A percentile compares a stretch with the other conserved stretches of the same genome.
These are phyloP conservation scores for Vararia minispora DNA, from an alignment of 768 basidiomycete genomes.

Conservation along the genomic window DNA sequence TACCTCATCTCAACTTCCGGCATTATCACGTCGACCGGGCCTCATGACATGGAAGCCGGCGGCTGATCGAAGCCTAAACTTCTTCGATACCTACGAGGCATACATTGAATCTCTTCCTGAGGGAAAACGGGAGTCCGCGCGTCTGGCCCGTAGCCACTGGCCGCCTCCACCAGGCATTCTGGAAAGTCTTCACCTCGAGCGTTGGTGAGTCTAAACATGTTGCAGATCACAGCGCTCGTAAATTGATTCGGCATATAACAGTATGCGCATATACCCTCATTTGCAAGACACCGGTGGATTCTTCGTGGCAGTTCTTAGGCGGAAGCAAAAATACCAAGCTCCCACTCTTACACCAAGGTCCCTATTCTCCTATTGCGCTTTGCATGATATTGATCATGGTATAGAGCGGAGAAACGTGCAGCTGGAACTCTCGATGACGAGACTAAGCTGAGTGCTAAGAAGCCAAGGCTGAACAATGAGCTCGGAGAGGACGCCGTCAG, in stretches of 20 bases:
- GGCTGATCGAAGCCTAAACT: slow-evolving; percentile 39
- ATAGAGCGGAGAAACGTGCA: too few relatives aligned
- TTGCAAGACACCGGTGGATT: slow-evolving; percentile 96
- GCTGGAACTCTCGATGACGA: too few relatives aligned
- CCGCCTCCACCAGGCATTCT: slow-evolving; percentile 56
- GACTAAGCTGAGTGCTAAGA: too few relatives aligned
- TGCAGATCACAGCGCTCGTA: too few relatives aligned
- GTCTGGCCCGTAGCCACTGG: slow-evolving; percentile 69
- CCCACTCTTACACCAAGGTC: too few relatives aligned
- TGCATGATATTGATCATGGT: background rate
- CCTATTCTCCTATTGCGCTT: background rate
- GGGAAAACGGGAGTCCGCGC: slow-evolving; percentile 37
- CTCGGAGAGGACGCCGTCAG: too few relatives aligned
- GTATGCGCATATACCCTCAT: slow-evolving; percentile 88
- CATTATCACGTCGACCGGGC: slow-evolving; percentile 67
- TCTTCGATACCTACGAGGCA: slow-evolving; percentile 49
- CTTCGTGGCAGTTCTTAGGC: slow-evolving; percentile 85
- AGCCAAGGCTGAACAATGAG: too few relatives aligned
- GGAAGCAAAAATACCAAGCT: too few relatives aligned
- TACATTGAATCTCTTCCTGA: slow-evolving; percentile 42
- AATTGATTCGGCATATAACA: slow-evolving; percentile 19
- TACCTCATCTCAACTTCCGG: slow-evolving; percentile 58
- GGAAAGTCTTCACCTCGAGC: slow-evolving; percentile 46
- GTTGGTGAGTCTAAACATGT: slow-evolving; percentile 51
- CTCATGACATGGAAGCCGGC: slow-evolving; percentile 71